Evolutionary conservation across 176 grass and related monocot genomes (phyloP), one percentile per base, ranked within the genome.

Genomic region (Carex scoparia): DNA sequence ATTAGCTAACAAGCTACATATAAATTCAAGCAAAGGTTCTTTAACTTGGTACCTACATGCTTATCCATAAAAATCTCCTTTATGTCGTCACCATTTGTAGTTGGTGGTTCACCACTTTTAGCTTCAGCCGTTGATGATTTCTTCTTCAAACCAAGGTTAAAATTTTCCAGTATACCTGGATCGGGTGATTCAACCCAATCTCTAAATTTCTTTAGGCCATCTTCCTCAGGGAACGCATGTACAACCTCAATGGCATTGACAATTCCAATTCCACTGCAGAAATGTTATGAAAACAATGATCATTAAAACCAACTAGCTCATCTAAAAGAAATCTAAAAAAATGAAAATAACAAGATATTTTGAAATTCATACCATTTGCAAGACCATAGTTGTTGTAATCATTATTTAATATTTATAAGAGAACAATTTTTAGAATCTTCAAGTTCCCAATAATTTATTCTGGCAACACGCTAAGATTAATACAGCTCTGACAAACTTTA

Each of bases 161-260:
- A 33, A 84, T 94, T 90, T 61, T 87, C 93, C 79, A 98, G 84
- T 83, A 98, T 91, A 70, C 85, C 42, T 83, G 91, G 93, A 91
- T 98, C 95, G 1, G 95, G 95, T 65, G 95, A 98, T 87, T 94
- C 93, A 87, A 98, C 88, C 95, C 95, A 98, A 87, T 98, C 89
- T 88, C 90, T 94, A 81, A 98, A 94, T 84, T 89, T 90, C 6
- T 92, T 85, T 32, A 98, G 86, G 51, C 95, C 95, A 90, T 98
- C 93, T 89, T 98, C 93, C 78, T 93, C 91, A 14, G 95, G 93
- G 87, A 98, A 94, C 81, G 95, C 95, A 80, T 93, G 89, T 65
- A 93, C 86, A 87, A 98, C 95, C 86, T 98, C 95, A 89, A 98
- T 98, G 80, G 95, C 91, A 89, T 95, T 98, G 72, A 98, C 95